Base-by-base conservation (phyloP, 1,284 basidiomycete genomes). In the Malassezia dermatis region DNA sequence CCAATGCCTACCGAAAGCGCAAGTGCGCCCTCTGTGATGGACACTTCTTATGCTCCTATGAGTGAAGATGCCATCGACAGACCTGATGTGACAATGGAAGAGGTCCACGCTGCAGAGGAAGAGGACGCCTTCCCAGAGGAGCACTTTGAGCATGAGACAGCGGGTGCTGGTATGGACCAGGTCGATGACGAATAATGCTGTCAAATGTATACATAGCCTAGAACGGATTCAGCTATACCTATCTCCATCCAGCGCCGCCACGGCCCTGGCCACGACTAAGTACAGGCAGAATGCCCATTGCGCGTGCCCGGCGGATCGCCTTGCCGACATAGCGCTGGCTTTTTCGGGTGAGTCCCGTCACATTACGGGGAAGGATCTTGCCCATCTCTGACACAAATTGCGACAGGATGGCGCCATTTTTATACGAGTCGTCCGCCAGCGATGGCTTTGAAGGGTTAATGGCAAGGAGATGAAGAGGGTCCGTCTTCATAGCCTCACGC, bases 261-360 rank as follows among this genome's bases (percentile, higher is more conserved):
- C 59, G 37, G 1, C 66, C 64, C 19, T 46, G 43, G 0, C 66
- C 64, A 2, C 66, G 53, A 45, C 62, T 66, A 58, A 67, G 59
- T 3, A 70, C 64, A 1, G 88, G 86, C 59, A 95, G 82, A 57
- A 91, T 74, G 43, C 91, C 91, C 86, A 95, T 91, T 79, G 85
- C 86, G 76, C 88, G 87, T 50, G 93, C 88, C 53, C 93, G 80
- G 53, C 88, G 82, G 56, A 96, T 86, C 34, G 91, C 87, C 77
- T 91, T 91, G 43, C 84, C 86, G 4, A 95, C 69, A 60, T 80
- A 79, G 41, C 89, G 80, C 76, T 96, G 91, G 60, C 79, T 86
- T 75, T 83, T 84, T 76, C 84, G 81, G 4, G 89, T 90, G 47
- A 96, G 79, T 0, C 80, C 79, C 0, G 89, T 94, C 50, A 81